Conservation (phyloP, 176 grass and related monocot species). For the Elaeis guineensis region DNA sequence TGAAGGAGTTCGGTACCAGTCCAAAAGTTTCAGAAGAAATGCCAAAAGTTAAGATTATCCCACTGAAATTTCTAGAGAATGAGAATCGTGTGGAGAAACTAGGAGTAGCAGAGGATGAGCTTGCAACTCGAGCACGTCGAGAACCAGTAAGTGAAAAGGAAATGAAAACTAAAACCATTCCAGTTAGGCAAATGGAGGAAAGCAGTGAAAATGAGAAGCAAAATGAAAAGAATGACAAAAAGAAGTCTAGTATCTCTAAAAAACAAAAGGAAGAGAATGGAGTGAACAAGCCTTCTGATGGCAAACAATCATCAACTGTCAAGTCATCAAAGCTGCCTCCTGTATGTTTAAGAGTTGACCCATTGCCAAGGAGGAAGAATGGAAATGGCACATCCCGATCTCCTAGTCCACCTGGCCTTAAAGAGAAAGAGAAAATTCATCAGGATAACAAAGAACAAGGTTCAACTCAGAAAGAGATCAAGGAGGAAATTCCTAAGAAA, state of each 20-base stretch:
- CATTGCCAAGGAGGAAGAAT: conserved; percentile 49
- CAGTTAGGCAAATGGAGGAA: conserved; percentile 26
- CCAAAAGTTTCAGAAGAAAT: conserved; percentile 27
- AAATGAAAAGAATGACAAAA: conserved; percentile 5
- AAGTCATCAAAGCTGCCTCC: conserved; percentile 68
- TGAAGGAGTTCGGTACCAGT: conserved; percentile 21
- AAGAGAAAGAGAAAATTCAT: conserved; percentile 6
- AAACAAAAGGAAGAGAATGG: conserved; percentile 23
- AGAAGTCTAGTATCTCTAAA: conserved; percentile 15
- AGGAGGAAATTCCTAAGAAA: conserved; percentile 6
- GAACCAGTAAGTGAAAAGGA: conserved; percentile 13
- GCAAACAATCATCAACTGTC: conserved; percentile 5
- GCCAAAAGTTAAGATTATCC: conserved; percentile 60
- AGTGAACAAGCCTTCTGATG: conserved; percentile 17
- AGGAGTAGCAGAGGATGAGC: background rate
- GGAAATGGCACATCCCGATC: conserved; percentile 49
- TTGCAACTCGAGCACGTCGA: background rate
- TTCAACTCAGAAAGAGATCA: conserved; percentile 1
- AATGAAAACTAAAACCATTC: conserved; percentile 21
- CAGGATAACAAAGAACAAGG: conserved; percentile 15
- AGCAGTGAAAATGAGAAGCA: conserved; percentile 26
- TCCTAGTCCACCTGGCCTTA: conserved; percentile 15
- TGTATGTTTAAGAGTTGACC: conserved; percentile 70
- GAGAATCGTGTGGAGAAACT: conserved; percentile 28
- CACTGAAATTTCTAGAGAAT: conserved; percentile 53